Evolutionary conservation across 495 filamentous ascomycete species (phyloP).

Genomic region (Aspergillus funiculosus): DNA sequence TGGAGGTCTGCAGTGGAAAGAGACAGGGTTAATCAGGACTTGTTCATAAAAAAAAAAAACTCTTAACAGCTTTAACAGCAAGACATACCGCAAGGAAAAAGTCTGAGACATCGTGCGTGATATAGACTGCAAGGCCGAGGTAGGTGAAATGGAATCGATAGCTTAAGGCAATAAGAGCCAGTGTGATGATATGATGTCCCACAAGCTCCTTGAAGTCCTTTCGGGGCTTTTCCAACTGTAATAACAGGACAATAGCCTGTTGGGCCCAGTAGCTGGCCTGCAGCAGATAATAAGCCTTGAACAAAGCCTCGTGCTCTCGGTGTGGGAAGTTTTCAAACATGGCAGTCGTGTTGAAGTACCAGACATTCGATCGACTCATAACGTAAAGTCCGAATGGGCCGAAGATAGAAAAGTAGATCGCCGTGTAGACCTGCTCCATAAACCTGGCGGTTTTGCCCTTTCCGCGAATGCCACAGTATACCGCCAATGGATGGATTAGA

Average conservation of each 20-base stretch:
- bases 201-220: constrained; percentile 97
- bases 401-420: constrained; percentile 84
- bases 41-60: background rate
- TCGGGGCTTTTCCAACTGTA: constrained; percentile 89
- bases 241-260: constrained; percentile 81
- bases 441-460: constrained; percentile 82
- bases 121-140: constrained; percentile 94
- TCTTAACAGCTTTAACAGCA: background rate
- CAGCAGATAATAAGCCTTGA: constrained; percentile 96
- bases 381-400: constrained; percentile 87
- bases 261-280: constrained; percentile 96
- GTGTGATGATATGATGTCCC: constrained; percentile 85
- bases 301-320: constrained; percentile 70
- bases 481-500: constrained; percentile 72
- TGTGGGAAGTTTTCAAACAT: constrained; percentile 95
- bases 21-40: background rate
- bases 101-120: constrained; percentile 92
- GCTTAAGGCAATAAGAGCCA: constrained; percentile 80
- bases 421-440: constrained; percentile 97
- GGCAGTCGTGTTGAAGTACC: constrained; percentile 90
- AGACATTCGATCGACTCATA: constrained; percentile 86
- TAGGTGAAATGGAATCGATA: constrained; percentile 98
- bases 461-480: constrained; percentile 61
- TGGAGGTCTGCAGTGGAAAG: constrained; percentile 65
- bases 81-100: constrained; percentile 95